Evolutionary conservation across 1,284 basidiomycete species (phyloP).

Genomic region (Naganishia cerealis): DNA sequence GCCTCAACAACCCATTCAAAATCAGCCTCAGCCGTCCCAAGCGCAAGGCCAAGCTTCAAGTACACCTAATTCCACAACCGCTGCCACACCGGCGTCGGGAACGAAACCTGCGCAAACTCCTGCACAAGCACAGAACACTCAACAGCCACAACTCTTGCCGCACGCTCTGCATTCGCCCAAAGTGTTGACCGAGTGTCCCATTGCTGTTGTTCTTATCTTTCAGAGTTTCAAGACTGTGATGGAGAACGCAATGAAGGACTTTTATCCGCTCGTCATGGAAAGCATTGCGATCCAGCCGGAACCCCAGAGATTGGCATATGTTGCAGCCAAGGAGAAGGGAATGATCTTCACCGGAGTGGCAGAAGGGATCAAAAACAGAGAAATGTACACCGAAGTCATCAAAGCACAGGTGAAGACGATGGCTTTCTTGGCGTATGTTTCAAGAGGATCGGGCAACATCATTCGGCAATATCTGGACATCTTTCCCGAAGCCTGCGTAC

Average conservation of each 20-base stretch:
- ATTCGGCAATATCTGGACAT: slow-evolving; percentile 77
- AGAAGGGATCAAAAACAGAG: slow-evolving; percentile 68
- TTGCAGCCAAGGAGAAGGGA: slow-evolving; percentile 73
- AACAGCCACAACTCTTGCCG: slow-evolving; percentile 37
- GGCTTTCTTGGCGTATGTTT: slow-evolving; percentile 88
- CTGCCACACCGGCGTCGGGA: slow-evolving; percentile 30
- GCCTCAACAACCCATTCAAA: slow-evolving; percentile 24
- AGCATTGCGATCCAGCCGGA: slow-evolving; percentile 76
- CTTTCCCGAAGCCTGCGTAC: slow-evolving; percentile 76
- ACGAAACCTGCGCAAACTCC: slow-evolving; percentile 18
- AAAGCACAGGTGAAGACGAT: slow-evolving; percentile 94
- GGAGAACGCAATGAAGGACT: slow-evolving; percentile 67
- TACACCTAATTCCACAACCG: slow-evolving; percentile 34
- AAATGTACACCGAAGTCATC: slow-evolving; percentile 83
- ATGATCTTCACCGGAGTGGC: slow-evolving; percentile 85
- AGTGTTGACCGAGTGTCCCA: slow-evolving; percentile 89
- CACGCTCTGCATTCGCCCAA: slow-evolving; percentile 79
- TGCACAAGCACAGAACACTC: slow-evolving; percentile 25
- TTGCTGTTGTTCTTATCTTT: slow-evolving; percentile 87
- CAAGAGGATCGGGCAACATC: slow-evolving; percentile 70
- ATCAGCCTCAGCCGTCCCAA: slow-evolving; percentile 13
- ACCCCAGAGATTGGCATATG: slow-evolving; percentile 79
- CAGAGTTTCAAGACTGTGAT: slow-evolving; percentile 73
- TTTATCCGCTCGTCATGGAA: slow-evolving; percentile 72
- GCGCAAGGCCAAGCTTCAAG: slow-evolving; percentile 33